A percentile compares a stretch with the other conserved stretches of the same genome.
phyloP scores from a whole-genome alignment of 176 grass and related monocot species.

The Zoysia japonica region DNA sequence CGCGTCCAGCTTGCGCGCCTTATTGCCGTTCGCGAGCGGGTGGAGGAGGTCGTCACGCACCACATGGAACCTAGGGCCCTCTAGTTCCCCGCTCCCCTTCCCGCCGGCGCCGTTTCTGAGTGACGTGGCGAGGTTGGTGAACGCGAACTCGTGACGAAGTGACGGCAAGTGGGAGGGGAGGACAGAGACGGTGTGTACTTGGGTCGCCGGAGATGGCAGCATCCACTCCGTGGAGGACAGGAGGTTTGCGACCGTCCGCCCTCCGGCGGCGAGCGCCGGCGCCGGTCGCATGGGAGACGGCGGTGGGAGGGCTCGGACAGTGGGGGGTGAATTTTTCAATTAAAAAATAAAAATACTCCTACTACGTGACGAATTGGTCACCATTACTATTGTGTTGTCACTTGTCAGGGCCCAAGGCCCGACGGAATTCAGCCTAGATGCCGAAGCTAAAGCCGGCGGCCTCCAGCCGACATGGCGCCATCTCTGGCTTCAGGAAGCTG shows the following conservation, averaged over 20 bases:
- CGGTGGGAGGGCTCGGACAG: not conserved
- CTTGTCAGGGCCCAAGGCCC: no score
- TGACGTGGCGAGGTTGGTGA: conserved; percentile 51
- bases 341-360: no score
- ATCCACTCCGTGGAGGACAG: conserved; percentile 62
- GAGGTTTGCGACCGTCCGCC: conserved; percentile 33
- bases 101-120: conserved; percentile 10
- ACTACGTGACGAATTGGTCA: no score
- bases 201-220: conserved; percentile 59
- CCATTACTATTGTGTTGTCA: no score
- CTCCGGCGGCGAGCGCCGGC: conserved; percentile 41
- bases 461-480: no score
- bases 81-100: not conserved
- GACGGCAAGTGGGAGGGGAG: conserved; percentile 21
- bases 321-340: no score
- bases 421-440: no score
- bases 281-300: conserved; percentile 38
- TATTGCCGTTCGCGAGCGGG: conserved; percentile 87
- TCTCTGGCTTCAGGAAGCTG: no score
- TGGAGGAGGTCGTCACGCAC: conserved; percentile 85
- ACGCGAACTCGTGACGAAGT: conserved; percentile 31
- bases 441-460: no score
- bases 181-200: conserved; percentile 67
- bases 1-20: conserved; percentile 90
- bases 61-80: conserved; percentile 47